Percentiles rank a stretch among this genome's conserved stretches.
Evolutionary conservation across 352 stramenopile genomes (phyloP).

Genomic region (Globisporangium lucens): DNA sequence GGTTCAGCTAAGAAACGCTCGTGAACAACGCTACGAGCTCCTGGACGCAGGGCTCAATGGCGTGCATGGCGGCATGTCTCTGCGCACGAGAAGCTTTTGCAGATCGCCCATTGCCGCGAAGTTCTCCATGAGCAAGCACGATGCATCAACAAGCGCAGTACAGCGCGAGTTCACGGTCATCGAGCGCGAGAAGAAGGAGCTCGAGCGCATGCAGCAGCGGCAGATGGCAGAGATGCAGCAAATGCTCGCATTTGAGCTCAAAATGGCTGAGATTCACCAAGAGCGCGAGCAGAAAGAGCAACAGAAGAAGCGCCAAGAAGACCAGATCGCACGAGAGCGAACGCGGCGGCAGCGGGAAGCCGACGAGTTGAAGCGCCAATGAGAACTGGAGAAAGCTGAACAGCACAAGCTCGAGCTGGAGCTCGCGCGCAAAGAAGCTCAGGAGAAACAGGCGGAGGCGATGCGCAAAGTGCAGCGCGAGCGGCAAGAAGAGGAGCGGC

Average conservation of each 20-base stretch:
- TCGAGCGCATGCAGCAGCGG: slow-evolving; percentile 69
- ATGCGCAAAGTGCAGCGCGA: slow-evolving; percentile 41
- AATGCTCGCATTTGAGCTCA: slow-evolving; percentile 63
- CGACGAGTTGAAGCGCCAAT: slow-evolving; percentile 43
- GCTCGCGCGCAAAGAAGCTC: slow-evolving; percentile 29
- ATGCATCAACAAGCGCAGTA: slow-evolving; percentile 15
- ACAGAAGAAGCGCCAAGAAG: slow-evolving; percentile 45
- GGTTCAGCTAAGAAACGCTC: slow-evolving; percentile 46
- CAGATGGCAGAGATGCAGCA: slow-evolving; percentile 74
- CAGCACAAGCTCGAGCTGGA: slow-evolving; percentile 50
- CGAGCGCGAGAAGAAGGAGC: slow-evolving; percentile 57
- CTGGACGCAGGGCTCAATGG: slow-evolving; percentile 49
- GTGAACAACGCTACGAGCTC: slow-evolving; percentile 49
- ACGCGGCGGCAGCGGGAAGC: slow-evolving; percentile 40
- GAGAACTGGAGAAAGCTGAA: slow-evolving; percentile 57
- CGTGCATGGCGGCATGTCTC: slow-evolving; percentile 47
- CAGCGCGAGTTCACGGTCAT: slow-evolving; percentile 52
- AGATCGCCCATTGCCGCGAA: slow-evolving; percentile 41
- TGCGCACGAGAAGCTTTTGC: slow-evolving; percentile 51
- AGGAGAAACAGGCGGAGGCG: slow-evolving; percentile 43
- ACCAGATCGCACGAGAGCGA: slow-evolving; percentile 37
- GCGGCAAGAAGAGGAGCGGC: slow-evolving; percentile 51
- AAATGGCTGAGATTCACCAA: slow-evolving; percentile 48
- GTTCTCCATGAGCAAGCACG: slow-evolving; percentile 19
- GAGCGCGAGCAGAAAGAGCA: slow-evolving; percentile 52